phyloP scores from a whole-genome alignment of 495 filamentous ascomycete genomes.

The Aspergillus bridgeri region DNA sequence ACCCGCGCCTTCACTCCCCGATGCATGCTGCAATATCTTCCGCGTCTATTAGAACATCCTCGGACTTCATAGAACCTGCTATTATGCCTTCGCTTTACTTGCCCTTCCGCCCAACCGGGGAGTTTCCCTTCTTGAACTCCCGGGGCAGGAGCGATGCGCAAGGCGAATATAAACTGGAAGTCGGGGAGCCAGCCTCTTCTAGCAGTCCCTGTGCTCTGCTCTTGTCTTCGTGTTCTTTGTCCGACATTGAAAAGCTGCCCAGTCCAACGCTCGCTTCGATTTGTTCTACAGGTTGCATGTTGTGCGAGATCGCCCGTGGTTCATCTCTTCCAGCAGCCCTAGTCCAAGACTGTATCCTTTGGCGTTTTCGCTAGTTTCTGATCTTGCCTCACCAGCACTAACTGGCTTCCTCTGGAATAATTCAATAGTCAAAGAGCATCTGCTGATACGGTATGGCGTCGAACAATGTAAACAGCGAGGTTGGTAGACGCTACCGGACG shows the following conservation, averaged over 20 bases:
- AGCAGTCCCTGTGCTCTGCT: conserved; percentile 5
- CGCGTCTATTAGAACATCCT: too few relatives aligned
- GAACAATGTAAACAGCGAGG: conserved; percentile 4
- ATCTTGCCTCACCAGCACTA: background rate
- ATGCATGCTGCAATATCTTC: background rate
- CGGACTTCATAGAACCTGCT: too few relatives aligned
- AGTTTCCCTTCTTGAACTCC: background rate
- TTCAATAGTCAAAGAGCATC: background rate
- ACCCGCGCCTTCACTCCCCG: background rate
- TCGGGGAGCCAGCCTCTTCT: background rate
- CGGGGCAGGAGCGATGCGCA: background rate
- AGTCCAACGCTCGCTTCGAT: background rate
- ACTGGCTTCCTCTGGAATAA: background rate
- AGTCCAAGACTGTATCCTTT: background rate
- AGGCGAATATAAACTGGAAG: background rate
- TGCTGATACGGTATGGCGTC: conserved; percentile 11
- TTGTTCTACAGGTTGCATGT: background rate
- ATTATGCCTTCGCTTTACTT: background rate
- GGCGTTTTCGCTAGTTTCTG: background rate
- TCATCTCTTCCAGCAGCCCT: background rate
- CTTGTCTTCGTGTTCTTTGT: conserved; percentile 16
- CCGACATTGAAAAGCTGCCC: conserved; percentile 12
- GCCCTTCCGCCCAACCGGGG: background rate
- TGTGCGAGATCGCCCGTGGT: background rate
- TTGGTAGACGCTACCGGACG: conserved; percentile 8